phyloP scores from a whole-genome alignment of 164 flowering plant genomes.

The Liriodendron chinense region DNA sequence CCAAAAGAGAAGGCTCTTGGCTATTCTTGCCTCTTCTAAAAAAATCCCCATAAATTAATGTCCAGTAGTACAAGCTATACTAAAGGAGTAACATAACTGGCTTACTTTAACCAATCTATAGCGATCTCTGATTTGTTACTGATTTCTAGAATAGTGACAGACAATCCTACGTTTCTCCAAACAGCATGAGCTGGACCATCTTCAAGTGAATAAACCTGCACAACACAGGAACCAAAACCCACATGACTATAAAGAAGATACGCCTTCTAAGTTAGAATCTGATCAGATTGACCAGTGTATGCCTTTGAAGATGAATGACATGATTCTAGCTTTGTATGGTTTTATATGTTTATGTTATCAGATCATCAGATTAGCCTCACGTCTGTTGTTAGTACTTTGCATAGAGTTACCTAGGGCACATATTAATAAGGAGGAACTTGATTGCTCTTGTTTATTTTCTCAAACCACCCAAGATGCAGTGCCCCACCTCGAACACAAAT shows the following conservation, averaged over 20 bases:
- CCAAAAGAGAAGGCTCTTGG: neutral
- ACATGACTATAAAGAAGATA: neutral
- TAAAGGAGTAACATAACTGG: neutral
- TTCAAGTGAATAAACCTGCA: constrained; percentile 77
- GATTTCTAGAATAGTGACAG: constrained; percentile 45
- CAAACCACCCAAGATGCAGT: too few relatives aligned
- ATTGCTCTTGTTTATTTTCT: too few relatives aligned
- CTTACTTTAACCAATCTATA: constrained; percentile 93
- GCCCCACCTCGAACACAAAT: too few relatives aligned
- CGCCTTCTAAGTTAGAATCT: neutral
- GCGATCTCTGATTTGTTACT: constrained; percentile 26
- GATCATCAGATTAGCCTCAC: too few relatives aligned
- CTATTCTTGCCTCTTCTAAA: neutral
- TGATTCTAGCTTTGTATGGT: too few relatives aligned
- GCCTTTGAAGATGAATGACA: neutral
- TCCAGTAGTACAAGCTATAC: neutral
- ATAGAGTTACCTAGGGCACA: too few relatives aligned
- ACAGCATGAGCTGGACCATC: constrained; percentile 68
- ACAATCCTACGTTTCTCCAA: constrained; percentile 64
- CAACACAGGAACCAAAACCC: neutral
- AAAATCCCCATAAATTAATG: constrained; percentile 1
- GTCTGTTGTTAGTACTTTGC: too few relatives aligned
- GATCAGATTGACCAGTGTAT: too few relatives aligned
- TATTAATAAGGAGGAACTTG: too few relatives aligned
- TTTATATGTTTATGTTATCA: too few relatives aligned